Evolutionary conservation across 2,329 filamentous ascomycete genomes (phyloP), one percentile per base, ranked within the genome.

Genomic region (Simplicillium sp.): DNA sequence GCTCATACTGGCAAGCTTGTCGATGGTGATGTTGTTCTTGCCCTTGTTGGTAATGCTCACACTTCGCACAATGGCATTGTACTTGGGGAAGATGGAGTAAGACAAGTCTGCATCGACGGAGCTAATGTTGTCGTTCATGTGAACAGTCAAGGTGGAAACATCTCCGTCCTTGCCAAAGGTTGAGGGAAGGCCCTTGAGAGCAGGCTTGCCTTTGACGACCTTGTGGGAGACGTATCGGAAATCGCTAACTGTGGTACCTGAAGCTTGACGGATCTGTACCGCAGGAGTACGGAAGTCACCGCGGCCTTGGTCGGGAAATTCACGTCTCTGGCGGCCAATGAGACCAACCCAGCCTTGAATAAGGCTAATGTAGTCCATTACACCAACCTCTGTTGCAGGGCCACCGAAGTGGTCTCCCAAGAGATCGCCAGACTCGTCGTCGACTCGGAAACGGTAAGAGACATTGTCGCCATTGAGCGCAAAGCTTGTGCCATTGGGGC

Each of bases 371-470:
- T 66, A 61, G 2, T 64, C 60, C 0, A 68, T 65, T 18, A 44
- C 16, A 39, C 42, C 62, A 13, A 72, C 66, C 38, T 79, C 77
- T 3, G 67, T 67, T 3, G 71, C 63, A 1, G 64, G 66, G 11
- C 68, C 75, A 34, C 78, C 79, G 46, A 78, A 82, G 50, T 82
- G 77, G 48, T 81, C 76, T 0, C 71, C 68, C 13, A 75, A 54
- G 31, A 82, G 63, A 41, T 82, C 77, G 4, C 72, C 68, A 1
- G 70, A 73, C 8, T 51, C 53, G 3, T 67, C 58, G 46, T 82
- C 72, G 35, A 80, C 75, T 46, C 81, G 78, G 54, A 82, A 80
- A 34, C 74, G 71, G 50, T 82, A 82, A 1, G 77, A 80, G 25
- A 78, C 64, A 46, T 65, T 63, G 36, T 71, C 59, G 18, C 72